These are phyloP conservation scores for Penicillium corylophilum DNA, from an alignment of 2,329 filamentous ascomycete genomes.

Conservation along the genomic window DNA sequence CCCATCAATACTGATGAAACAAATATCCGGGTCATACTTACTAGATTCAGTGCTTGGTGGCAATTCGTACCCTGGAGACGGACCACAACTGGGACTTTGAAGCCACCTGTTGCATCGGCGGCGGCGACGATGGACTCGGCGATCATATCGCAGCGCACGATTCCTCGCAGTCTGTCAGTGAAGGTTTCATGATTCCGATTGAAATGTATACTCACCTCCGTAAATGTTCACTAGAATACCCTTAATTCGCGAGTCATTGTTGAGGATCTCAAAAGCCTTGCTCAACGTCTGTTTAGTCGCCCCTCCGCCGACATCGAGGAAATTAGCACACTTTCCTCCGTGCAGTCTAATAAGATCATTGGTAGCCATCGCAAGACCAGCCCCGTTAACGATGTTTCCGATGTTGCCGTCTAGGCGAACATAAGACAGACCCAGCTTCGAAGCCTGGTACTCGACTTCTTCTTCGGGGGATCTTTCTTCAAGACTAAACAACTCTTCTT, in stretches of 20 bases:
- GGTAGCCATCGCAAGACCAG: conserved; percentile 38
- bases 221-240: conserved; percentile 59
- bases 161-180: conserved; percentile 35
- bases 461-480: conserved; percentile 37
- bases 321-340: conserved; percentile 34
- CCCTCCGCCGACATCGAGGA: conserved; percentile 33
- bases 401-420: conserved; percentile 34
- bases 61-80: conserved; percentile 52
- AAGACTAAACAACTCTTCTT: conserved; percentile 41
- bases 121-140: conserved; percentile 51
- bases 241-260: conserved; percentile 22
- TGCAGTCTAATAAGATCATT: conserved; percentile 30
- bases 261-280: conserved; percentile 31
- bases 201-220: conserved; percentile 20
- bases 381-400: conserved; percentile 36
- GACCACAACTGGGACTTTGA: conserved; percentile 48
- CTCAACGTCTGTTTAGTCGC: conserved; percentile 30
- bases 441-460: conserved; percentile 35
- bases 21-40: conserved; percentile 22
- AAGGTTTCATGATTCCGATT: rapidly evolving
- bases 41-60: conserved; percentile 42
- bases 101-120: conserved; percentile 36
- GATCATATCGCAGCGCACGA: conserved; percentile 54
- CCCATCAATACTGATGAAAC: neutral
- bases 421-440: conserved; percentile 32